Evolutionary conservation across 768 basidiomycete species (phyloP).

Genomic region (Lactarius pseudohatsudake): DNA sequence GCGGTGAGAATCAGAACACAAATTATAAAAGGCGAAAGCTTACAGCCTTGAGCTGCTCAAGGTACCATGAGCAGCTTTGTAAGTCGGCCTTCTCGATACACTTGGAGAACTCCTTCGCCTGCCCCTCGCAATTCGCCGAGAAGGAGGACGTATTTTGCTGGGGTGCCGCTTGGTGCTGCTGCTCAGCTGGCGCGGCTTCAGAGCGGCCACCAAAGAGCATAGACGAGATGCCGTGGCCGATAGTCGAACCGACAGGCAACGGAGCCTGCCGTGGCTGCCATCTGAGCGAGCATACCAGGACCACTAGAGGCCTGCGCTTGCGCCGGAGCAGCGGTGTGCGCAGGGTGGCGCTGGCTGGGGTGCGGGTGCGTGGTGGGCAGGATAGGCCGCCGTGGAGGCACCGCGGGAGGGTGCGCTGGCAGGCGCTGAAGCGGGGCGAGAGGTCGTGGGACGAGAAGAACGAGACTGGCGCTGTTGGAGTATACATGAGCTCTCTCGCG

Average conservation of each 20-base stretch:
- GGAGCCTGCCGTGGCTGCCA: slow-evolving; percentile 89
- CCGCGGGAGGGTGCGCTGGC: slow-evolving; percentile 45
- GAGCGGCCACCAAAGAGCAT: slow-evolving; percentile 83
- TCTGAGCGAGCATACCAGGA: slow-evolving; percentile 80
- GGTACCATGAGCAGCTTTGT: slow-evolving; percentile 80
- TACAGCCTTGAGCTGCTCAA: slow-evolving; percentile 86
- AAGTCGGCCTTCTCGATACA: slow-evolving; percentile 83
- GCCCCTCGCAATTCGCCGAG: slow-evolving; percentile 64
- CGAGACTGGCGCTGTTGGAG: slow-evolving; percentile 71
- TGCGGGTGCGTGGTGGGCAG: slow-evolving; percentile 39
- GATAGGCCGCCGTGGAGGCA: slow-evolving; percentile 29
- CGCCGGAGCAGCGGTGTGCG: slow-evolving; percentile 28
- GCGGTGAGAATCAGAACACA: neutral
- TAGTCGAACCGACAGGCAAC: slow-evolving; percentile 84
- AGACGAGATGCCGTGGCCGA: slow-evolving; percentile 86
- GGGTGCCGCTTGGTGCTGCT: slow-evolving; percentile 48
- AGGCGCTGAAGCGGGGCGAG: slow-evolving; percentile 39
- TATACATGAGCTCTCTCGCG: neutral
- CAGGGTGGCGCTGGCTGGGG: slow-evolving; percentile 41
- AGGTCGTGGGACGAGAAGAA: slow-evolving; percentile 59
- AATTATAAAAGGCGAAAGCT: slow-evolving; percentile 35
- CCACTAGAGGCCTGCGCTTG: slow-evolving; percentile 35
- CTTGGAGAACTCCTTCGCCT: slow-evolving; percentile 85
- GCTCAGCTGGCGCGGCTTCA: slow-evolving; percentile 44
- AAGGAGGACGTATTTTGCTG: slow-evolving; percentile 47